A percentile compares a stretch with the other conserved stretches of the same genome.
These are phyloP conservation scores for Pouteria glomerata DNA, from an alignment of 148 eudicot genomes.

Conservation along the genomic window DNA sequence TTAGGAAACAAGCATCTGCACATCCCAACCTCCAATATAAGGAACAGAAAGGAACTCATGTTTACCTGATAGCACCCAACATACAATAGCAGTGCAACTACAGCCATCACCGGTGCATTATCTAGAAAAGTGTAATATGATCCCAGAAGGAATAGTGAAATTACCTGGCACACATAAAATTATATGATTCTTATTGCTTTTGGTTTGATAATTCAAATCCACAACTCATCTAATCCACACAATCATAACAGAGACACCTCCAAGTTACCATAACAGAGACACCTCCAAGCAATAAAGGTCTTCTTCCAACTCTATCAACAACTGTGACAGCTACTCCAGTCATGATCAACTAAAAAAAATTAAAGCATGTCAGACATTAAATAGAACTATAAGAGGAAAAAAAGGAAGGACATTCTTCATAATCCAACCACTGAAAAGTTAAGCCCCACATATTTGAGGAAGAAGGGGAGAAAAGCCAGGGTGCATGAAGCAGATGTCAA, in stretches of 20 bases:
- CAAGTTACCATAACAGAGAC: slow-evolving; percentile 92
- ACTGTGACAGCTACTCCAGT: slow-evolving; percentile 78
- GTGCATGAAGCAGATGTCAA: background rate
- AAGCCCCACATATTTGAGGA: background rate
- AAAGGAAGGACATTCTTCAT: background rate
- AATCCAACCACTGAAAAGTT: background rate
- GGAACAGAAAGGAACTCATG: background rate
- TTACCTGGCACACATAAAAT: slow-evolving; percentile 40
- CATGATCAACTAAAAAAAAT: slow-evolving; percentile 60
- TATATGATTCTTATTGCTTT: background rate
- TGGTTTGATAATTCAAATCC: background rate
- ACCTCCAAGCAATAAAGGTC: slow-evolving; percentile 94
- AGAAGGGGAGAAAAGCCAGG: background rate
- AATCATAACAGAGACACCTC: too few species aligned
- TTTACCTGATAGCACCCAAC: slow-evolving; percentile 97
- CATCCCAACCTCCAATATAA: background rate
- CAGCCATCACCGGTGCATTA: slow-evolving; percentile 74
- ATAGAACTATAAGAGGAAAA: background rate
- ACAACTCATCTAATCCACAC: background rate
- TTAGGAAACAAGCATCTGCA: background rate
- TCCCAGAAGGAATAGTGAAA: slow-evolving; percentile 81
- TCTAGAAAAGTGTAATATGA: slow-evolving; percentile 83
- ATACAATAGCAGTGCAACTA: slow-evolving; percentile 70
- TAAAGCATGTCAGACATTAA: background rate
- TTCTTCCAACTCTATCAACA: slow-evolving; percentile 92